phyloP scores from a whole-genome alignment of 495 filamentous ascomycete species.

The Tuber magnatum region DNA sequence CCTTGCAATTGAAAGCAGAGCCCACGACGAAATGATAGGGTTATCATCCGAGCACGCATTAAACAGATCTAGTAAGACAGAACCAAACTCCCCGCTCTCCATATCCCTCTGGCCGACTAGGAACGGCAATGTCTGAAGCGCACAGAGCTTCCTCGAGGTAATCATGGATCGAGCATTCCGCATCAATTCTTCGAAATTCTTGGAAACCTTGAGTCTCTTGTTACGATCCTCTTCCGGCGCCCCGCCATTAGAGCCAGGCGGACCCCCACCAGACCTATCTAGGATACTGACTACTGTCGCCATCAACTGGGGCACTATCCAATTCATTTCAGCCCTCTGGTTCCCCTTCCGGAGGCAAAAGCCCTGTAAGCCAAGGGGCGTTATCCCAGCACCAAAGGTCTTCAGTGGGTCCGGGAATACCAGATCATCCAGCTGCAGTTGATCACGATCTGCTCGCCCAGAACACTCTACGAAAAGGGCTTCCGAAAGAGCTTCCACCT shows the following conservation, averaged over 20 bases:
- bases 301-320: constrained; percentile 34
- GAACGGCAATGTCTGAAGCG: constrained; percentile 75
- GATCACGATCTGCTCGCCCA: constrained; percentile 59
- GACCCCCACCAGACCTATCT: constrained; percentile 30
- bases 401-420: constrained; percentile 48
- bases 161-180: constrained; percentile 54
- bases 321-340: constrained; percentile 44
- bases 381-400: constrained; percentile 40
- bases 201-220: constrained; percentile 59
- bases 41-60: constrained; percentile 54
- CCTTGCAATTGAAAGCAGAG: constrained; percentile 47
- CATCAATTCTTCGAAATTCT: constrained; percentile 55
- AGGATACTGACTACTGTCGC: constrained; percentile 31
- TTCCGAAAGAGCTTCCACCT: constrained; percentile 53
- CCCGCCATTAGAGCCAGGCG: constrained; percentile 1
- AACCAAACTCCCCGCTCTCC: constrained; percentile 45
- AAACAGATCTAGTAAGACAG: constrained; percentile 48
- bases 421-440: constrained; percentile 70
- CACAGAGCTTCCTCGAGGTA: constrained; percentile 53
- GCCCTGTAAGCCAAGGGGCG: constrained; percentile 47
- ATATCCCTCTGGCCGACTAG: constrained; percentile 47
- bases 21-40: constrained; percentile 52
- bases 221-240: constrained; percentile 33
- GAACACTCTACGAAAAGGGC: constrained; percentile 66
- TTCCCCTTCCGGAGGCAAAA: constrained; percentile 43